These are phyloP conservation scores for Elsinoe arachidis DNA, from an alignment of 2,329 filamentous ascomycete genomes.

Conservation along the genomic window DNA sequence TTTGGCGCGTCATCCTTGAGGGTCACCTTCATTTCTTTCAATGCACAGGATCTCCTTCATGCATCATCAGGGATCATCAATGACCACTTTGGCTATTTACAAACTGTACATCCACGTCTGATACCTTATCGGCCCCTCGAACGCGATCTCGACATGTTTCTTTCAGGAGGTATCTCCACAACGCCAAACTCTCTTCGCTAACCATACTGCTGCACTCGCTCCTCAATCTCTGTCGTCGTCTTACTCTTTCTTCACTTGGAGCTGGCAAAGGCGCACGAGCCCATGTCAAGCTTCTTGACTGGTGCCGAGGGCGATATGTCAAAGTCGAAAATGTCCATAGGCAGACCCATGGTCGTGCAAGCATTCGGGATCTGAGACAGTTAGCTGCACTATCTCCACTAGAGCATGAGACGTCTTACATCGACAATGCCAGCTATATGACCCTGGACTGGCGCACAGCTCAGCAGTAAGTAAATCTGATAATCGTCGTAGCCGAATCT, in stretches of 20 bases:
- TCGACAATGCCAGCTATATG: slow-evolving; percentile 86
- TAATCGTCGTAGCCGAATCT: slow-evolving; percentile 61
- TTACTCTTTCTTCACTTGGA: neutral
- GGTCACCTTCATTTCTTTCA: neutral
- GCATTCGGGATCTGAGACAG: slow-evolving; percentile 63
- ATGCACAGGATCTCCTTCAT: neutral
- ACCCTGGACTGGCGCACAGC: slow-evolving; percentile 78
- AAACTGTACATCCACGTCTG: neutral
- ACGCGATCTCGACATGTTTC: neutral
- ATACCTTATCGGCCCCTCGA: neutral
- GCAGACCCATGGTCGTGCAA: slow-evolving; percentile 78
- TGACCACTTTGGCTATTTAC: neutral
- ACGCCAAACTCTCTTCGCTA: slow-evolving; percentile 8
- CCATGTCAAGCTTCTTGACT: slow-evolving; percentile 58
- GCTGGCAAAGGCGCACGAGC: slow-evolving; percentile 57
- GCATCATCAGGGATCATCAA: slow-evolving; percentile 1
- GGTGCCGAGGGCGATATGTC: slow-evolving; percentile 65
- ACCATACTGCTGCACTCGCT: neutral
- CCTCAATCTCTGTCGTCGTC: neutral
- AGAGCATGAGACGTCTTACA: slow-evolving; percentile 24
- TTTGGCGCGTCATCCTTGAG: slow-evolving; percentile 1
- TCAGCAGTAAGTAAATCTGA: slow-evolving; percentile 77
- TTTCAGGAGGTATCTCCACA: neutral
- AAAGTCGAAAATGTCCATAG: slow-evolving; percentile 93
- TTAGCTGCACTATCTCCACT: slow-evolving; percentile 12